Conservation (phyloP, 208 protist species). For the Wallacemonas sp. region DNA sequence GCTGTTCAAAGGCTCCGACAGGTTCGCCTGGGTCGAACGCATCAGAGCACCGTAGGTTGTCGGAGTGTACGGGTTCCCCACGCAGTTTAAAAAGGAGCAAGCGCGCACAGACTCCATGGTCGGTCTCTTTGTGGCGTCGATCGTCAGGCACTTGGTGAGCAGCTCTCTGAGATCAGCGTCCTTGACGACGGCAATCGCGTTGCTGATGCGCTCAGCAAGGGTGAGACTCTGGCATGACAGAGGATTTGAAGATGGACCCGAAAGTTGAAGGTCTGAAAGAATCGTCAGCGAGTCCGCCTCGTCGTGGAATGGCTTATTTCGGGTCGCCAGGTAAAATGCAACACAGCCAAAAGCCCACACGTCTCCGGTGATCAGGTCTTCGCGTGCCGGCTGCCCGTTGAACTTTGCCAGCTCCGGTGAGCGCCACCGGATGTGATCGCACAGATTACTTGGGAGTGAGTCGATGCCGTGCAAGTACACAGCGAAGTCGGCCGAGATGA, state of each 20-base stretch:
- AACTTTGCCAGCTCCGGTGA: conserved; percentile 26
- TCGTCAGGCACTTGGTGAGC: neutral
- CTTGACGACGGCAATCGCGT: neutral
- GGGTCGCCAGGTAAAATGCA: conserved; percentile 26
- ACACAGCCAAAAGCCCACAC: conserved; percentile 46
- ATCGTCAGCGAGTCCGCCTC: conserved; percentile 25
- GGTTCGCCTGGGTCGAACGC: neutral
- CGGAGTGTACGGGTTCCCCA: neutral
- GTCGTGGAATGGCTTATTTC: conserved; percentile 18
- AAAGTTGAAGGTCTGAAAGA: conserved; percentile 22
- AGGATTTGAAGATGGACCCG: neutral
- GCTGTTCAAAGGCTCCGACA: neutral
- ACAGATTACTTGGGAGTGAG: conserved; percentile 2
- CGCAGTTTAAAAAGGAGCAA: neutral
- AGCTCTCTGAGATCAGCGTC: conserved; percentile 3
- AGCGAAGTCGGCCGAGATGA: conserved; percentile 31
- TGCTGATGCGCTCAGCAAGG: neutral
- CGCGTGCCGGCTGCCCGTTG: conserved; percentile 1
- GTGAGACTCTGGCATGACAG: neutral
- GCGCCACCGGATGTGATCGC: conserved; percentile 23
- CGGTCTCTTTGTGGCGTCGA: neutral
- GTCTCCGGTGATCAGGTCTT: conserved; percentile 17
- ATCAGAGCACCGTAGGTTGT: conserved; percentile 2
- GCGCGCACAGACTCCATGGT: neutral
- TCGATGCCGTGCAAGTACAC: conserved; percentile 19